Percentiles rank a stretch among this genome's conserved stretches.
phyloP scores from a whole-genome alignment of 495 filamentous ascomycete species.

The Hypoxylon perforatum region DNA sequence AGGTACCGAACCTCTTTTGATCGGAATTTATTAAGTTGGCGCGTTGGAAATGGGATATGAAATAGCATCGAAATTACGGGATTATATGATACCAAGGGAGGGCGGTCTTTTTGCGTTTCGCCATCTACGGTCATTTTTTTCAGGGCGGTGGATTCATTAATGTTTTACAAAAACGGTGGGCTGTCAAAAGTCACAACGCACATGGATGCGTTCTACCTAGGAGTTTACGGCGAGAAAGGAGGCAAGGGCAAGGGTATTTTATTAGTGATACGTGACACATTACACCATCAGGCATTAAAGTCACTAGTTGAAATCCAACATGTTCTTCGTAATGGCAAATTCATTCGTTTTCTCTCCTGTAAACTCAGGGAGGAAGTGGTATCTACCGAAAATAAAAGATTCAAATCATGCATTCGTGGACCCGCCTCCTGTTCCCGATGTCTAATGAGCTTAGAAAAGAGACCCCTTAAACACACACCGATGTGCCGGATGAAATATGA shows the following conservation, averaged over 20 bases:
- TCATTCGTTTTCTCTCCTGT: constrained; percentile 31
- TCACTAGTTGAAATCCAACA: not conserved
- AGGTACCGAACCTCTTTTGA: not conserved
- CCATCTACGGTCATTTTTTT: not conserved
- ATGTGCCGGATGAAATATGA: not conserved
- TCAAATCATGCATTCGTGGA: not conserved
- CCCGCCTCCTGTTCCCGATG: not conserved
- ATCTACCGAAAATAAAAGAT: constrained; percentile 4
- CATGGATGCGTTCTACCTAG: not conserved
- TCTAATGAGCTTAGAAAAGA: no score
- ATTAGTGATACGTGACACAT: no score
- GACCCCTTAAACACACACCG: not conserved
- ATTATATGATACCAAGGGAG: not conserved
- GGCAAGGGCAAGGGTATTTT: constrained; percentile 1
- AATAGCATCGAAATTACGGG: not conserved
- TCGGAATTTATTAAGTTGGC: not conserved
- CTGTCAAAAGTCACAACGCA: not conserved
- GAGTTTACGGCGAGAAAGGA: not conserved
- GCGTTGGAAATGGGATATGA: not conserved
- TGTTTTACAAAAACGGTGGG: not conserved
- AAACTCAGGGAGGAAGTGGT: not conserved
- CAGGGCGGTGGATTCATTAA: not conserved
- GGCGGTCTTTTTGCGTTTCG: no score
- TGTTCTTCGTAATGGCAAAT: constrained; percentile 7
- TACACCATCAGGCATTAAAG: not conserved